These are phyloP conservation scores for Alternaria dauci DNA, from an alignment of 2,329 filamentous ascomycete genomes.

Conservation along the genomic window DNA sequence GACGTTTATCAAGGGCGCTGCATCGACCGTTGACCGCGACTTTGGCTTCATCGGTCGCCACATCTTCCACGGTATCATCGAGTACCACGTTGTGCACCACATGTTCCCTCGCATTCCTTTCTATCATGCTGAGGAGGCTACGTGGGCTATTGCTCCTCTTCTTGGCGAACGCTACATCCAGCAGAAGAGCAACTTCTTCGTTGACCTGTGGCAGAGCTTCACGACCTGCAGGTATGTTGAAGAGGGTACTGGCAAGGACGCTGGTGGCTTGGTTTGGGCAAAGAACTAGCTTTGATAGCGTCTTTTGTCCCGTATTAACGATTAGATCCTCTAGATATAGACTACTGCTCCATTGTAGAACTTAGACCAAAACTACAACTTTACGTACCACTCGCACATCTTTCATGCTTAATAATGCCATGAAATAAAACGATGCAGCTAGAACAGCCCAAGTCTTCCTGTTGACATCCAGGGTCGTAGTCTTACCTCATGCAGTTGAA, in stretches of 20 bases:
- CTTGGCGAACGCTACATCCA: constrained; percentile 37
- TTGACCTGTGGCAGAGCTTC: constrained; percentile 34
- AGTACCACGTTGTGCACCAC: constrained; percentile 71
- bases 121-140: constrained; percentile 40
- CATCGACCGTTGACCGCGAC: constrained; percentile 70
- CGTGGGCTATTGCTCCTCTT: constrained; percentile 32
- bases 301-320: background rate
- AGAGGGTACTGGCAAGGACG: constrained; percentile 22
- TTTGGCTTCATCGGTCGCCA: constrained; percentile 71
- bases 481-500: background rate
- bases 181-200: constrained; percentile 31
- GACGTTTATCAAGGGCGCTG: constrained; percentile 69
- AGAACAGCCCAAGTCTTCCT: background rate
- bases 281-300: constrained; percentile 12
- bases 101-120: constrained; percentile 58
- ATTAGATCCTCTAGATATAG: background rate
- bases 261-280: constrained; percentile 26
- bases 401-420: background rate
- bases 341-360: background rate
- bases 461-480: background rate
- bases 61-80: constrained; percentile 72
- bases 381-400: background rate
- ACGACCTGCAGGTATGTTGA: constrained; percentile 37
- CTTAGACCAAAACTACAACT: background rate
- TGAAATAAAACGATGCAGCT: background rate